These are phyloP conservation scores for Melanomma pulvis-pyrius DNA, from an alignment of 495 filamentous ascomycete genomes.

Conservation along the genomic window DNA sequence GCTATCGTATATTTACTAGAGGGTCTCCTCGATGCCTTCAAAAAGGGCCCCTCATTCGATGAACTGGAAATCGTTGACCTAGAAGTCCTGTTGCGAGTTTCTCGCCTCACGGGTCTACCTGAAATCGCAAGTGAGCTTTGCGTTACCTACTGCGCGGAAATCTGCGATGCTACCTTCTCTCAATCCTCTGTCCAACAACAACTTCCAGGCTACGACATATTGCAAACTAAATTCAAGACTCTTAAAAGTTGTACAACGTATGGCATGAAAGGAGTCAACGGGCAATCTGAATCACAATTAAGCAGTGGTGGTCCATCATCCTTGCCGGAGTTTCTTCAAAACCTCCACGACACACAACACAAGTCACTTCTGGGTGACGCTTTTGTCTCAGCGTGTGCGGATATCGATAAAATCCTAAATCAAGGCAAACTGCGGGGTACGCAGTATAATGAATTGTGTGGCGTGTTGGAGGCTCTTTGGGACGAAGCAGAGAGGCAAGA, in stretches of 20 bases:
- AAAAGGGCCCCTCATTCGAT: neutral
- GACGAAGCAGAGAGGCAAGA: slow-evolving; percentile 47
- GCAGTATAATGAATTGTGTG: slow-evolving; percentile 6
- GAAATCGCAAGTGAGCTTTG: slow-evolving; percentile 42
- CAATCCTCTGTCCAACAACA: neutral
- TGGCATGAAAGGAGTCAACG: neutral
- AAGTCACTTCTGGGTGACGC: slow-evolving; percentile 14
- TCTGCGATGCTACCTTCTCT: slow-evolving; percentile 7
- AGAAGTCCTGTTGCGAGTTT: slow-evolving; percentile 32
- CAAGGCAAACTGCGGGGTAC: neutral
- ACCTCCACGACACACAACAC: slow-evolving; percentile 13
- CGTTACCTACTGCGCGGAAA: slow-evolving; percentile 27
- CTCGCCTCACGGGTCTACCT: slow-evolving; percentile 34
- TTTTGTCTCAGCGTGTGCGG: slow-evolving; percentile 13
- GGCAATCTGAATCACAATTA: neutral
- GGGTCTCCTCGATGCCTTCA: slow-evolving; percentile 36
- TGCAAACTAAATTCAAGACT: neutral
- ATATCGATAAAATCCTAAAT: slow-evolving; percentile 11
- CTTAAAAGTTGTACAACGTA: neutral
- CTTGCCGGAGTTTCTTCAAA: neutral
- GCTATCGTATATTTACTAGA: slow-evolving; percentile 42
- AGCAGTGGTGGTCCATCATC: neutral
- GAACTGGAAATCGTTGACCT: slow-evolving; percentile 22
- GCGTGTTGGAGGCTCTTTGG: slow-evolving; percentile 43
- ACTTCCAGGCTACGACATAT: slow-evolving; percentile 19